These are phyloP conservation scores for Coemansia sp. DNA, from an alignment of 192 early-diverging fungal genomes.

Conservation along the genomic window DNA sequence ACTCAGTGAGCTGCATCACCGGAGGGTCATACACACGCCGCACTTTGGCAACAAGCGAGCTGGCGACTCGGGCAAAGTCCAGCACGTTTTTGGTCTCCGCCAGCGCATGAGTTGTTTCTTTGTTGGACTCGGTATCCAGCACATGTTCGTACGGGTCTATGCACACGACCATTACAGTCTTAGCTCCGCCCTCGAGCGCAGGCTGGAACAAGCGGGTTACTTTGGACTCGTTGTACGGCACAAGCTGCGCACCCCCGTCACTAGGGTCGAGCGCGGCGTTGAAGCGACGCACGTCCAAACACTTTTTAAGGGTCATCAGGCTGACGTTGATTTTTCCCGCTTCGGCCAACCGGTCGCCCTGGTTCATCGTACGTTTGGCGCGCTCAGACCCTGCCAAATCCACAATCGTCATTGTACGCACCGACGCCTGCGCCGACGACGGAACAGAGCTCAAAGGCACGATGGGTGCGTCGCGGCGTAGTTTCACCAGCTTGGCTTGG, in stretches of 20 bases:
- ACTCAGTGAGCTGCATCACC: background rate
- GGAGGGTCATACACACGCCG: slow-evolving; percentile 8
- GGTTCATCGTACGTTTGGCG: slow-evolving; percentile 53
- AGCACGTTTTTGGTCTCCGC: slow-evolving; percentile 57
- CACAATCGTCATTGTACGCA: slow-evolving; percentile 59
- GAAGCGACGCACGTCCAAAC: slow-evolving; percentile 61
- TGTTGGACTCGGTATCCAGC: slow-evolving; percentile 11
- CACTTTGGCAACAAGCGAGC: slow-evolving; percentile 56
- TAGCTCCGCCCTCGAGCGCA: slow-evolving; percentile 60
- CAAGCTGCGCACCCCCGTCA: slow-evolving; percentile 21
- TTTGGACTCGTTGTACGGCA: slow-evolving; percentile 68
- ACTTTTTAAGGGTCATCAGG: slow-evolving; percentile 70
- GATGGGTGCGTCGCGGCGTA: slow-evolving; percentile 48
- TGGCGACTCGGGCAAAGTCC: slow-evolving; percentile 64
- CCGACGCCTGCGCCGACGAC: slow-evolving; percentile 19
- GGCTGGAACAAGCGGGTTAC: slow-evolving; percentile 68
- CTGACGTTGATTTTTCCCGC: slow-evolving; percentile 69
- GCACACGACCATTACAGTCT: slow-evolving; percentile 63
- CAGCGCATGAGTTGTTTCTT: slow-evolving; percentile 2
- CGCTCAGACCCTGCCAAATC: slow-evolving; percentile 74
- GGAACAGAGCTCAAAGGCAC: slow-evolving; percentile 6
- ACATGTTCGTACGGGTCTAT: slow-evolving; percentile 61
- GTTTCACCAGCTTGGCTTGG: slow-evolving; percentile 63
- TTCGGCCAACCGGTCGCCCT: slow-evolving; percentile 62
- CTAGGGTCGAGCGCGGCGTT: slow-evolving; percentile 39